Percentiles rank a stretch among this genome's conserved stretches.
These are phyloP conservation scores for Penicillium bialowiezense DNA, from an alignment of 495 filamentous ascomycete genomes.

Conservation along the genomic window DNA sequence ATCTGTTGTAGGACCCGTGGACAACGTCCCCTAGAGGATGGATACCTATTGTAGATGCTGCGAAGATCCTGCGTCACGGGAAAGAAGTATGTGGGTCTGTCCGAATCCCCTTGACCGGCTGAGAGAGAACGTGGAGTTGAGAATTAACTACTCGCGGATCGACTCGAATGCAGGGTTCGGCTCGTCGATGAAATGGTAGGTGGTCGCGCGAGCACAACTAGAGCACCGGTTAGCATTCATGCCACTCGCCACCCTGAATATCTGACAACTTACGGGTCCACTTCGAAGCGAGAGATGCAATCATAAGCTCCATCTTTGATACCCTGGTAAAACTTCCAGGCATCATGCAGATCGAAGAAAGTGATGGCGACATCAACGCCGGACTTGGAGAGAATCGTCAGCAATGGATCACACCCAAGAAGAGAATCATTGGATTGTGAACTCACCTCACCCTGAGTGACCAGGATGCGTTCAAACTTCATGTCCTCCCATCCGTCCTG, in stretches of 20 bases:
- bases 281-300: conserved; percentile 34
- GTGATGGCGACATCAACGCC: conserved; percentile 25
- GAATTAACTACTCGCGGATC: neutral
- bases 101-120: neutral
- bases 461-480: conserved; percentile 1
- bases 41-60: neutral
- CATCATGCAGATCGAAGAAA: conserved; percentile 42
- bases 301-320: neutral
- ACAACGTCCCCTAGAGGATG: neutral
- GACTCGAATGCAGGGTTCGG: neutral
- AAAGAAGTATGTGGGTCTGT: neutral
- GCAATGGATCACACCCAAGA: conserved; percentile 5
- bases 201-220: neutral
- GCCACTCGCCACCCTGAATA: no score
- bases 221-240: neutral
- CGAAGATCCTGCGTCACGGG: neutral
- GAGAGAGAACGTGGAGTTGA: neutral
- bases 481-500: neutral
- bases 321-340: conserved; percentile 30
- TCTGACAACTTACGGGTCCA: conserved; percentile 40
- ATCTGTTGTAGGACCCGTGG: no score
- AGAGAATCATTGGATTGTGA: neutral
- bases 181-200: conserved; percentile 5
- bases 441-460: neutral
- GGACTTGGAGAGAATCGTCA: neutral